Conservation (phyloP, 257 asterid species). For the Jaltomata sinuosa region DNA sequence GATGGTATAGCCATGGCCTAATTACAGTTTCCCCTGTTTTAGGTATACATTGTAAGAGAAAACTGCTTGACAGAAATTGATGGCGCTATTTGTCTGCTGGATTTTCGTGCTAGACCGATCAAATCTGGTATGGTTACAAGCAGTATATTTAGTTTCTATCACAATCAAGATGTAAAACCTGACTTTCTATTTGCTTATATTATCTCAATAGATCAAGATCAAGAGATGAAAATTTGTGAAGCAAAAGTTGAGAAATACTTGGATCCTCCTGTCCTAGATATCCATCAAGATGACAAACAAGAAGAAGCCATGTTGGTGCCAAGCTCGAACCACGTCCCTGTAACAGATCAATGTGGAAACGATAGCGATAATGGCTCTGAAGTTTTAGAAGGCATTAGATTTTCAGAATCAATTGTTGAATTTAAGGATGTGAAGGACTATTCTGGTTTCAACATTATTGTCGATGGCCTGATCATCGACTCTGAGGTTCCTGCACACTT, state of each 20-base stretch:
- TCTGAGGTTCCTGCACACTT: slow-evolving; percentile 28
- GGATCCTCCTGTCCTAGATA: too few relatives aligned
- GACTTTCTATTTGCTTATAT: neutral
- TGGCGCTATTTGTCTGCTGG: slow-evolving; percentile 24
- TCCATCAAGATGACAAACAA: neutral
- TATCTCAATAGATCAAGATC: neutral
- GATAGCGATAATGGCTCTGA: slow-evolving; percentile 11
- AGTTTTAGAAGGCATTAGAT: slow-evolving; percentile 18
- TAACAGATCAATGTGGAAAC: neutral
- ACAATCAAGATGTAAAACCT: neutral
- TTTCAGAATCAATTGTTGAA: slow-evolving; percentile 11
- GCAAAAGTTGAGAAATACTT: too few relatives aligned
- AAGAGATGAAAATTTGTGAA: slow-evolving; percentile 4
- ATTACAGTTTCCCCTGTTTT: slow-evolving; percentile 1
- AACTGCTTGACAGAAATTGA: slow-evolving; percentile 31
- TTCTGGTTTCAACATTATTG: slow-evolving; percentile 36
- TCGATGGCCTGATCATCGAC: slow-evolving; percentile 37
- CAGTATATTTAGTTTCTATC: neutral
- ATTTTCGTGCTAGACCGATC: slow-evolving; percentile 16
- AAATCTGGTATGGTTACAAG: slow-evolving; percentile 10
- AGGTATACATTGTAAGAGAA: slow-evolving; percentile 51
- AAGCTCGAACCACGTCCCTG: slow-evolving; percentile 2
- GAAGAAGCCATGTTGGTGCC: slow-evolving; percentile 9
- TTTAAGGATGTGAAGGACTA: slow-evolving; percentile 34
- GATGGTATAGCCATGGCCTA: neutral